Percentiles rank a stretch among this genome's conserved stretches.
These are phyloP conservation scores for Inonotus hispidus DNA, from an alignment of 1,284 basidiomycete genomes.

Conservation along the genomic window DNA sequence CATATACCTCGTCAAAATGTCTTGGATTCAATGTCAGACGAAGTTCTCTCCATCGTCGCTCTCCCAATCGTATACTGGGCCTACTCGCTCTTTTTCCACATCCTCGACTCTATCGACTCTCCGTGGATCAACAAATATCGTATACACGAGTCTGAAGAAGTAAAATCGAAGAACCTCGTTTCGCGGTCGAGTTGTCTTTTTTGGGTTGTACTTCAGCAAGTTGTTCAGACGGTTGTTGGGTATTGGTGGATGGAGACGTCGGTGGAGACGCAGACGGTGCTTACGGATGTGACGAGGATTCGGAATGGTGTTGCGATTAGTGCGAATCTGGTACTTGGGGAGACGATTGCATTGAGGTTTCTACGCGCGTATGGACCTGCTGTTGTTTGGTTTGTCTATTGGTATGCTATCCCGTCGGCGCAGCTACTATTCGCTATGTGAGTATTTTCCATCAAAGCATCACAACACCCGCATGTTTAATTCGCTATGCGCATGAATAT, in stretches of 20 bases:
- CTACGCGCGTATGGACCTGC: slow-evolving; percentile 43
- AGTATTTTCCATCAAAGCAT: slow-evolving; percentile 32
- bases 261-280: slow-evolving; percentile 40
- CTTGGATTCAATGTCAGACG: slow-evolving; percentile 65
- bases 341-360: slow-evolving; percentile 30
- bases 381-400: slow-evolving; percentile 74
- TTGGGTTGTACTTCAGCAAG: slow-evolving; percentile 78
- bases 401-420: slow-evolving; percentile 85
- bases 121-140: slow-evolving; percentile 81
- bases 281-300: slow-evolving; percentile 37
- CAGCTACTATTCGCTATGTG: slow-evolving; percentile 85
- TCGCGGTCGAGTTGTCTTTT: slow-evolving; percentile 62
- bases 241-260: slow-evolving; percentile 62
- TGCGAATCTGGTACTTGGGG: slow-evolving; percentile 29
- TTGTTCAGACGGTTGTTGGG: slow-evolving; percentile 79
- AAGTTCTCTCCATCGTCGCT: slow-evolving; percentile 64
- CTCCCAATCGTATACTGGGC: slow-evolving; percentile 90
- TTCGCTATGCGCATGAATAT: background rate
- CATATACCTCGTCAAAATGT: slow-evolving; percentile 49
- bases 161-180: slow-evolving; percentile 73
- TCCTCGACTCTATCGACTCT: slow-evolving; percentile 71
- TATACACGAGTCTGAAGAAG: slow-evolving; percentile 85
- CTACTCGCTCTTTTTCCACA: slow-evolving; percentile 76
- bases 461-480: slow-evolving; percentile 10
- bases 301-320: slow-evolving; percentile 38